Evolutionary conservation across 192 early-diverging fungal species (phyloP).

Genomic region (Borealophlyctis nickersoniae): DNA sequence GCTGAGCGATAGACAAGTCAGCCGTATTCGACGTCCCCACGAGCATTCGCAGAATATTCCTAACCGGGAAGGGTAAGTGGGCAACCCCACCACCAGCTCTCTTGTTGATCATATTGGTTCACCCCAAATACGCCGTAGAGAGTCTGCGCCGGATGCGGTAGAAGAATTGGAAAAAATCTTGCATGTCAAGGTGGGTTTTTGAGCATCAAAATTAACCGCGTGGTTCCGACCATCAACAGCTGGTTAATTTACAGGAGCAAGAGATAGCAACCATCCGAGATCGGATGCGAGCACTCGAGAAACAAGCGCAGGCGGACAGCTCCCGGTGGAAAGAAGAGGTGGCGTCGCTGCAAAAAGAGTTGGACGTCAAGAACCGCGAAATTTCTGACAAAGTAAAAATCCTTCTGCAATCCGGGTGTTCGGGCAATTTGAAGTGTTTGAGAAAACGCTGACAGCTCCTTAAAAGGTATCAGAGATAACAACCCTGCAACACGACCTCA

Average conservation of each 20-base stretch:
- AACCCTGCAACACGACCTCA: neutral
- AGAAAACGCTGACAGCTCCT: too few species aligned
- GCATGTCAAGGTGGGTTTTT: conserved; percentile 15
- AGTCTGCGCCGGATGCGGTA: neutral
- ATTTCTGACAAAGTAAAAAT: conserved; percentile 10
- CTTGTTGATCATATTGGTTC: too few species aligned
- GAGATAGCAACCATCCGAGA: conserved; percentile 8
- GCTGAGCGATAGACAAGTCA: conserved; percentile 26
- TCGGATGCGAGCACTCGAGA: conserved; percentile 3
- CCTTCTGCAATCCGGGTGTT: too few species aligned
- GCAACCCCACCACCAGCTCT: neutral
- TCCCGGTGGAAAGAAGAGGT: conserved; percentile 14
- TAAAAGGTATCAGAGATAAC: neutral
- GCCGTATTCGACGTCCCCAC: conserved; percentile 22
- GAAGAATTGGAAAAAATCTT: conserved; percentile 4
- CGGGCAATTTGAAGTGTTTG: too few species aligned
- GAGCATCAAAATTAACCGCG: too few species aligned
- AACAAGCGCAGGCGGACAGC: conserved; percentile 16
- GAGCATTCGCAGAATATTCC: neutral
- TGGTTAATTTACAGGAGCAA: conserved; percentile 7
- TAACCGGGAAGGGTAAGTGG: neutral
- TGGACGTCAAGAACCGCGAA: conserved; percentile 19
- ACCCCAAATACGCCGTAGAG: too few species aligned
- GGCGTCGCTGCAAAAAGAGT: conserved; percentile 19
- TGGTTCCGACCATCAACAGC: neutral